phyloP scores from a whole-genome alignment of 176 grass and related monocot genomes.

The Microstegium vimineum region DNA sequence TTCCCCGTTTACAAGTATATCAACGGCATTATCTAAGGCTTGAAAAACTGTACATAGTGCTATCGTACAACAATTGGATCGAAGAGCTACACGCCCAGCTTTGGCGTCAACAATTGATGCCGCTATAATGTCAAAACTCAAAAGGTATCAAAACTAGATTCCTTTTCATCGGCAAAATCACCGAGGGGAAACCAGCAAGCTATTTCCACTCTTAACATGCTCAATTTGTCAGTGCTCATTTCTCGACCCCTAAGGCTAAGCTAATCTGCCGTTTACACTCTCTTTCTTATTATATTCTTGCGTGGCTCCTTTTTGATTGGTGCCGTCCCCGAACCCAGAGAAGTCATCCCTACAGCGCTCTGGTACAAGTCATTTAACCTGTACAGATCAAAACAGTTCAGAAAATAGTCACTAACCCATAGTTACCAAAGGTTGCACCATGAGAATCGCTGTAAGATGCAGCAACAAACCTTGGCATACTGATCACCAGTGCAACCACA shows the following conservation, averaged over 20 bases:
- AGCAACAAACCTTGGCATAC: constrained; percentile 80
- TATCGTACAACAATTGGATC: constrained; percentile 20
- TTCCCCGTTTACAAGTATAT: neutral
- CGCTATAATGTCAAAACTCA: neutral
- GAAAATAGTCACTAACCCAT: constrained; percentile 1
- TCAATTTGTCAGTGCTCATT: constrained; percentile 18
- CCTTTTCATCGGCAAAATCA: constrained; percentile 23
- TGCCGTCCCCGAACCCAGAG: constrained; percentile 38
- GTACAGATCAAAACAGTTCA: constrained; percentile 23
- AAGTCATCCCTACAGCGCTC: constrained; percentile 52
- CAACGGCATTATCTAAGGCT: neutral
- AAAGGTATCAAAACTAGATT: constrained; percentile 5
- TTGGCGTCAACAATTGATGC: constrained; percentile 14
- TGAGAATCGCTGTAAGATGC: neutral
- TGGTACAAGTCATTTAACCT: constrained; percentile 95
- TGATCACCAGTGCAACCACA: constrained; percentile 69
- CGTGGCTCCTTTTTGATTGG: constrained; percentile 69
- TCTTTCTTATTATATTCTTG: constrained; percentile 62
- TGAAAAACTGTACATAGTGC: constrained; percentile 18
- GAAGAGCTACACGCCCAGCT: constrained; percentile 3
- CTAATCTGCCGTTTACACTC: constrained; percentile 48
- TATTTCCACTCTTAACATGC: constrained; percentile 21
- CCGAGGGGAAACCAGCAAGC: neutral
- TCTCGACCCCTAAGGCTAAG: constrained; percentile 15
- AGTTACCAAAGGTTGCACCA: neutral